Base-by-base conservation (phyloP, 225 moss, liverwort and hornwort genomes). In the Asterella californica region DNA sequence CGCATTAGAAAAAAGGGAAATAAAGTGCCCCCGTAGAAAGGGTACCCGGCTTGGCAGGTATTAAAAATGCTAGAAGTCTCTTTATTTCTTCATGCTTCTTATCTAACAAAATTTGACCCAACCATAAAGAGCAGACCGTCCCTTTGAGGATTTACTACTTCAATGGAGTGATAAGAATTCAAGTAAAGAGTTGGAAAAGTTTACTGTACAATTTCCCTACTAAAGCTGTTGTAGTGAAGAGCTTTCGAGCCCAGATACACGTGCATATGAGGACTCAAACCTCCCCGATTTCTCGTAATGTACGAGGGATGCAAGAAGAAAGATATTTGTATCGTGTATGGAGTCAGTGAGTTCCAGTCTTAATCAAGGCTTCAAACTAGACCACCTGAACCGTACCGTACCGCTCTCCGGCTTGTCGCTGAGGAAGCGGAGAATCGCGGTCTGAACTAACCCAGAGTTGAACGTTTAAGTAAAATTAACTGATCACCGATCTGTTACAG, bases 161-260 rank as follows among this genome's bases (percentile, higher is more conserved):
- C 5, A 10, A n/a, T 30, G 27, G 8, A 17, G 33, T 1, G 33
- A 36, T 66, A 33, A 6, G 29, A 4, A 32, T 15, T 34, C 8
- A 34, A 66, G 5, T 66, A 15, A n/a, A 11, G 6, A 34, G 12
- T 30, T 33, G 66, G 15, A 32, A 12, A n/a, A n/a, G n/a, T n/a
- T n/a, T 29, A 73, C 38, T 73, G 73, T 73, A 73, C 73, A 73
- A 15, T 49, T 49, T 30, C 48, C n/a, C 50, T 73, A 29, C 29
- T 73, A 12, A 1, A 21, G 69, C 30, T 8, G 24, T 15, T 30
- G n/a, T 29, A 52, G 25, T n/a, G 17, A 5, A 69, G 66, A 21
- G 32, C 18, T 2, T 2, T 69, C 69, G 5, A 37, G 7, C 37
- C 69, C 30, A 36, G 18, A 42, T 37, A 36, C 38, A 15, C 18